These are phyloP conservation scores for Paramecium caudatum DNA, from an alignment of 73 alveolate genomes.

Conservation along the genomic window DNA sequence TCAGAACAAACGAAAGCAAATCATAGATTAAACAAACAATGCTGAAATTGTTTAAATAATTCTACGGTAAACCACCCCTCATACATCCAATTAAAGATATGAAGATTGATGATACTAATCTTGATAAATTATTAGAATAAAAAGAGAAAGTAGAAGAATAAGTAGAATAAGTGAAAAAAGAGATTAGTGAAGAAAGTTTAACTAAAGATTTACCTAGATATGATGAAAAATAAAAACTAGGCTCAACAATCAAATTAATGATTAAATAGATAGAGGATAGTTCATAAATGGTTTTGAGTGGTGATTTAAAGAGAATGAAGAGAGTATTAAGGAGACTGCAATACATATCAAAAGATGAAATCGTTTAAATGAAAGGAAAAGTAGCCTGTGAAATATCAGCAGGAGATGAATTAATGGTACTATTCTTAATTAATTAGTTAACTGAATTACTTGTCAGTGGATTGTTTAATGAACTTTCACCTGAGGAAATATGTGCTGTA, in stretches of 20 bases:
- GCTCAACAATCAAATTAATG: conserved; percentile 63
- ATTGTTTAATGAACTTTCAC: conserved; percentile 86
- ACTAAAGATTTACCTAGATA: conserved; percentile 73
- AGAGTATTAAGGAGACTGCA: conserved; percentile 98
- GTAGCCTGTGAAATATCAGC: conserved; percentile 99
- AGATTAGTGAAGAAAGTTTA: conserved; percentile 66
- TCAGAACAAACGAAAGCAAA: conserved; percentile 71
- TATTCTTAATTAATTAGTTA: neutral
- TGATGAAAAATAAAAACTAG: conserved; percentile 80
- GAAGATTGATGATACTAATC: conserved; percentile 91
- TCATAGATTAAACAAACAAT: conserved; percentile 68
- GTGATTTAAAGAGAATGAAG: conserved; percentile 98
- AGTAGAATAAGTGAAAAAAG: conserved; percentile 36
- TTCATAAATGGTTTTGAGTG: conserved; percentile 93
- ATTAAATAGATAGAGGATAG: conserved; percentile 79
- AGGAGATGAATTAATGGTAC: conserved; percentile 93
- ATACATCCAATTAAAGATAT: conserved; percentile 97
- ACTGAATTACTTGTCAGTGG: conserved; percentile 95
- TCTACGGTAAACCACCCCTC: conserved; percentile 74
- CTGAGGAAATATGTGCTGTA: conserved; percentile 93
- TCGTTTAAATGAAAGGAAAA: conserved; percentile 97
- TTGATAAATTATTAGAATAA: conserved; percentile 73
- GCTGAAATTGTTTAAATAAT: conserved; percentile 19
- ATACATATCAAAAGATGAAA: conserved; percentile 91
- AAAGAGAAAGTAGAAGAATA: conserved; percentile 62